Base-by-base conservation (phyloP, 768 basidiomycete genomes). In the Lactarius sanguifluus region DNA sequence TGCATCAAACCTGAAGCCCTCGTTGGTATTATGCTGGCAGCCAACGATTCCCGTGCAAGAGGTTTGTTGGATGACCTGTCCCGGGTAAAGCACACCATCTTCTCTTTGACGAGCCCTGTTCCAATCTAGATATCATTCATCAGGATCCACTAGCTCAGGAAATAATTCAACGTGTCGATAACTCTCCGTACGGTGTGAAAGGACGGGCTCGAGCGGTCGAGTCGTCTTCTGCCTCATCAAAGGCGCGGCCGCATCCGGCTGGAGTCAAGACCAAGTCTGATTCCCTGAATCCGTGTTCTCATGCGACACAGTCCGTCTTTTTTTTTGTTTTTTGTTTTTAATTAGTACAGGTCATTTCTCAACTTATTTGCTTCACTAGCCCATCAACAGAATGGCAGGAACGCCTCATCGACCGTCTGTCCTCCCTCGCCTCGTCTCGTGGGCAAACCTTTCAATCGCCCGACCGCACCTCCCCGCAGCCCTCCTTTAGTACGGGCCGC, bases 1-100 rank as follows among this genome's bases (percentile, higher is more conserved):
- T 96, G 6, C 94, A 96, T 71, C 92, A 96, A 73, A 92, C 93
- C 20, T n/a, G 94, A 96, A 75, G 94, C 94, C 0, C 81, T 96
- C 50, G 80, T 96, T 34, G 94, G 93, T 61, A 89, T 94, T 65
- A 79, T 96, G 61, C 80, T 95, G 45, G 81, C 87, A 41, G 81
- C 83, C 40, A 71, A 62, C 20, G 77, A 78, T 61, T 65, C 69
- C 25, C 72, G 77, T 8, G 81, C 82, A 1, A 73, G 75, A 56
- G 68, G 76, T 25, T 71, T 84, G 13, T 71, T 84, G 32, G 74
- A 76, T 13, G 80, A 81, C 65, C 71, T 81, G 8, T 69, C 71
- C 9, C 70, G 76, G 75, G 77, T 77, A 69, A 30, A 62, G 75
- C 62, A 23, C n/a, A 28, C 28, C 18, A 23, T 32, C 41, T 25